Base-by-base conservation (phyloP, 2,329 filamentous ascomycete genomes). In the Curvularia eragrostidis region DNA sequence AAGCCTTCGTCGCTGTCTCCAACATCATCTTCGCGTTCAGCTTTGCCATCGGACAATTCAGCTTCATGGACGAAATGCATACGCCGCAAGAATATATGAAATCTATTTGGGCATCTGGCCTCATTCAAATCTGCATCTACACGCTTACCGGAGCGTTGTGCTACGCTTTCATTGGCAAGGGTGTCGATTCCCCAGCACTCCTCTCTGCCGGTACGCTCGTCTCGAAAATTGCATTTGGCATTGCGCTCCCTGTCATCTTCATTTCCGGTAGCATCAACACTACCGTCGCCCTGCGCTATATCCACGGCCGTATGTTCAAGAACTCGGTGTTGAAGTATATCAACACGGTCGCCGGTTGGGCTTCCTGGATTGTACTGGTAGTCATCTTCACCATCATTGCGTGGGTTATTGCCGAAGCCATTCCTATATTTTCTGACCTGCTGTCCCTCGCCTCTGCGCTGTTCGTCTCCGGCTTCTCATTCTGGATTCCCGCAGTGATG, bases 41-140 rank as follows among this genome's bases (percentile, higher is more conserved):
- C 19, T 61, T 61, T 34, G 58, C 58, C 52, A 61, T 61, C 6
- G 58, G 58, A 8, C 58, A 61, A 24, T 61, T 61, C 44, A 48
- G 42, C 44, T 61, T 61, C 39, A 61, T 61, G 58, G 58, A 61
- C 55, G 58, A 61, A 26, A 61, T 61, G 58, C 58, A 61, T 55
- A 50, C 58, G 0, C 58, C 58, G 10, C 15, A 52, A 34, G 55
- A 61, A 2, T 61, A 61, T 55, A 61, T 61, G 58, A 61, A 61
- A 41, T 49, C 42, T 13, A 61, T 61, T 44, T 61, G 58, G 58
- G 55, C 58, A 2, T 61, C 58, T 3, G 58, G 58, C 30, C 38
- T 52, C 0, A 61, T 61, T 28, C 58, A 61, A 48, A 61, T 61
- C 52, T 46, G 36, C 48, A 61, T 61, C 55, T 61, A 61, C 48